These are phyloP conservation scores for Colletotrichum somersetense DNA, from an alignment of 2,329 filamentous ascomycete genomes.

Conservation along the genomic window DNA sequence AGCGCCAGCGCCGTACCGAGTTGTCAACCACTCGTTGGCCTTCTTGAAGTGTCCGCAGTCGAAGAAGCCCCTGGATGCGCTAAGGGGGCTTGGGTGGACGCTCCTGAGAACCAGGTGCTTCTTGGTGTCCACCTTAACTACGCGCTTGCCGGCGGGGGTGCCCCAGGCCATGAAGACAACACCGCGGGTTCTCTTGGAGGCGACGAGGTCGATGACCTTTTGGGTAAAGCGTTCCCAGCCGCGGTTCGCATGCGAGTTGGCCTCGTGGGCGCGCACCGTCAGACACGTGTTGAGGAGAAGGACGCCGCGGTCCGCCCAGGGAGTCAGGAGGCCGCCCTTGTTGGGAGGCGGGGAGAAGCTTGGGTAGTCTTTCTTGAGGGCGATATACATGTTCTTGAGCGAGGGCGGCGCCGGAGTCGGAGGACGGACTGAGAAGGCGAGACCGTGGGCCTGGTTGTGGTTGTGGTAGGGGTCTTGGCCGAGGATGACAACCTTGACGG, in stretches of 20 bases:
- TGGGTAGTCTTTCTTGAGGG: constrained; percentile 89
- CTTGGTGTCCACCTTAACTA: constrained; percentile 77
- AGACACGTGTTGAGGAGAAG: constrained; percentile 95
- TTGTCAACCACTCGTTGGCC: constrained; percentile 86
- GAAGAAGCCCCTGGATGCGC: constrained; percentile 85
- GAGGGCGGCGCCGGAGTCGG: constrained; percentile 91
- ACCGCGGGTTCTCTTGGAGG: constrained; percentile 79
- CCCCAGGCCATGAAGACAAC: constrained; percentile 98
- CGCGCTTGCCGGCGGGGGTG: constrained; percentile 82
- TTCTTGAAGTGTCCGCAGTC: constrained; percentile 85
- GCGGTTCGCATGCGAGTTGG: constrained; percentile 85
- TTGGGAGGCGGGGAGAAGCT: constrained; percentile 80
- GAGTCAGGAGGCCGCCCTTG: constrained; percentile 84
- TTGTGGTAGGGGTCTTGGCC: constrained; percentile 99
- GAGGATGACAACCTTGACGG: constrained; percentile 91
- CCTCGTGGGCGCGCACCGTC: constrained; percentile 89
- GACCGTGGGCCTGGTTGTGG: constrained; percentile 92
- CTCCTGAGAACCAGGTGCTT: constrained; percentile 87
- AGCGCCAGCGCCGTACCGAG: constrained; percentile 82
- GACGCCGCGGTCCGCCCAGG: constrained; percentile 94
- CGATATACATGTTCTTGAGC: constrained; percentile 92
- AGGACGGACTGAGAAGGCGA: constrained; percentile 94
- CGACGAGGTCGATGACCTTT: constrained; percentile 88
- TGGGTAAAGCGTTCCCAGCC: constrained; percentile 97
- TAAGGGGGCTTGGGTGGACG: constrained; percentile 94